Percentiles rank a stretch among this genome's conserved stretches.
These are phyloP conservation scores for Hymenoscyphus repandus DNA, from an alignment of 2,329 filamentous ascomycete species.

Conservation along the genomic window DNA sequence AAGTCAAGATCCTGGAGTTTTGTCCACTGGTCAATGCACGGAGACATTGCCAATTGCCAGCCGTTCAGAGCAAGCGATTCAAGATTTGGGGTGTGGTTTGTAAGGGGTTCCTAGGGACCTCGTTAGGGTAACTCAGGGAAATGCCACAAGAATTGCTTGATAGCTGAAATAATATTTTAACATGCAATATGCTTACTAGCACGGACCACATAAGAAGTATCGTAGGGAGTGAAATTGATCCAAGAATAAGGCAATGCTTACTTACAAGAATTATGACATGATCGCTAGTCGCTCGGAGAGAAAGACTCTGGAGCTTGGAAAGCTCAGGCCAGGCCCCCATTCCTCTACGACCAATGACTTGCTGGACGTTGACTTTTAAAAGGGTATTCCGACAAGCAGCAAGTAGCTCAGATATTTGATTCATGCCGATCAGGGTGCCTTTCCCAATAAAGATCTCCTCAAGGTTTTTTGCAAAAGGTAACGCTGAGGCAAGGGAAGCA, in stretches of 20 bases:
- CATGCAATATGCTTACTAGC: too few species aligned
- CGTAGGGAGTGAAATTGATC: neutral
- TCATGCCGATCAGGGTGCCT: constrained; percentile 16
- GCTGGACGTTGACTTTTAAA: constrained; percentile 16
- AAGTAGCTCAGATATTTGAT: constrained; percentile 12
- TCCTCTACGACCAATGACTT: constrained; percentile 4
- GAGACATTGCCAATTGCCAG: constrained; percentile 10
- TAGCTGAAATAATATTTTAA: too few species aligned
- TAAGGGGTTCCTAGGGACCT: constrained; percentile 13
- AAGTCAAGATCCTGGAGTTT: constrained; percentile 24
- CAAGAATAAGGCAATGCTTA: neutral
- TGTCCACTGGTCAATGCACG: constrained; percentile 16
- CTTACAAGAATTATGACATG: constrained; percentile 19
- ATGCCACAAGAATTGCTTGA: too few species aligned
- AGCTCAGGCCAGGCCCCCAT: constrained; percentile 14
- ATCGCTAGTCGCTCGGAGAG: constrained; percentile 3
- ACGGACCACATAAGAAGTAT: too few species aligned
- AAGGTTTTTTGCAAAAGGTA: constrained; percentile 20
- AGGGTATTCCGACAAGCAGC: constrained; percentile 17
- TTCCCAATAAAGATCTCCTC: constrained; percentile 15
- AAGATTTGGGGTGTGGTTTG: constrained; percentile 19
- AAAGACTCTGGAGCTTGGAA: constrained; percentile 16
- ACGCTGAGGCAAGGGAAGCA: constrained; percentile 19
- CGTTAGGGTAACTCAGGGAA: constrained; percentile 4
- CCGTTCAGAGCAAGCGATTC: constrained; percentile 13